Evolutionary conservation across 768 basidiomycete species (phyloP), one percentile per base, ranked within the genome.

Genomic region (Cystofilobasidium capitatum): DNA sequence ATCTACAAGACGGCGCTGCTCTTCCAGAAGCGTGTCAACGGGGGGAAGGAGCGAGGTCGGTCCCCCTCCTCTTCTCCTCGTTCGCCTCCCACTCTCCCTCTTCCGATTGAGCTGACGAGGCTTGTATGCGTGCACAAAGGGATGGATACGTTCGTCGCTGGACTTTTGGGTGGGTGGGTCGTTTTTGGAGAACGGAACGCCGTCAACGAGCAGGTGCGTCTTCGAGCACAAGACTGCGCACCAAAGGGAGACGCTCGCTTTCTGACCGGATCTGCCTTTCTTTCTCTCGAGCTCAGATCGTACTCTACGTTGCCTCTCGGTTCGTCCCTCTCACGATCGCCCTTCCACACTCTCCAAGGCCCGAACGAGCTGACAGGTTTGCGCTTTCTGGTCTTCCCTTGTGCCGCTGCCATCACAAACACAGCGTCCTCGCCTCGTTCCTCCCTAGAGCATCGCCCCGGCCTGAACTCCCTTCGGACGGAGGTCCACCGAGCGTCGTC

Each of bases 111-210:
- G 51, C 26, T 33, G 29, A n/a, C n/a, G n/a, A n/a, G n/a, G n/a
- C n/a, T n/a, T n/a, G n/a, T n/a, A n/a, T n/a, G n/a, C n/a, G n/a
- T 29, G 29, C 51, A 55, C n/a, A n/a, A n/a, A n/a, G 51, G 5
- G 69, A 77, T 82, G 13, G 96, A 99, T 77, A 88, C 90, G 33
- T 94, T 99, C 75, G 81, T 96, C 44, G 92, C 96, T 37, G 96
- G 96, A 26, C 80, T 94, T 51, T 79, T 97, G 55, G 91, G 94
- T 8, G 96, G 96, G 8, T 97, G 90, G 72, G 73, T 71, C 70
- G 74, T 76, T 0, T 78, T 78, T 69, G 76, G 77, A 8, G 77
- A 78, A 66, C 70, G 76, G 54, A 78, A 75, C 22, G 72, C 77
- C 74, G 74, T 91, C 55, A 75, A 78, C 69, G 77, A 78, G 63